Percentiles rank a stretch among this genome's conserved stretches.
phyloP scores from a whole-genome alignment of 345 rosid genomes.

The Syzygium grande region DNA sequence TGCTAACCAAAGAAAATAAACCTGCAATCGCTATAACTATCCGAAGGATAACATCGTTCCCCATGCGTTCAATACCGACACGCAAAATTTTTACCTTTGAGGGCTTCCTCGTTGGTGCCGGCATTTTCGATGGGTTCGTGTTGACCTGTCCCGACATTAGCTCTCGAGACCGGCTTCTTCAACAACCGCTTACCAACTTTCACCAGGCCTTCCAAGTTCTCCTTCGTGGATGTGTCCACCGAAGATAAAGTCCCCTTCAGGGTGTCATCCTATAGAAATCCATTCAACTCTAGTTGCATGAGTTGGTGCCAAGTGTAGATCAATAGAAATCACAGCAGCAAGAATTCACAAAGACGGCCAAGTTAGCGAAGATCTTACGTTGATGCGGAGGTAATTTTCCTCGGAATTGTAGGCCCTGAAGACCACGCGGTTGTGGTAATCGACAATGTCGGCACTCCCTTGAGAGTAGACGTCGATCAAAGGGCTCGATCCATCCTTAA shows the following conservation, averaged over 20 bases:
- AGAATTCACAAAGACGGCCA: not conserved
- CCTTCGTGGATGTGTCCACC: slow-evolving; percentile 33
- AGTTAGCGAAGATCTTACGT: slow-evolving; percentile 23
- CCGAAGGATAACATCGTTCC: not conserved
- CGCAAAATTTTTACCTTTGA: slow-evolving; percentile 22
- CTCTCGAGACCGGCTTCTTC: slow-evolving; percentile 24
- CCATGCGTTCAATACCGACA: not conserved
- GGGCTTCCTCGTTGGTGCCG: slow-evolving; percentile 45
- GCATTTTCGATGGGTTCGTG: slow-evolving; percentile 37
- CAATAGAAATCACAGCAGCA: not conserved
- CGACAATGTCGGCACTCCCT: slow-evolving; percentile 49
- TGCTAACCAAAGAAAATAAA: not conserved
- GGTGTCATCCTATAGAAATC: slow-evolving; percentile 29
- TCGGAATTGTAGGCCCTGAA: slow-evolving; percentile 50
- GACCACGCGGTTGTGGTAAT: slow-evolving; percentile 40
- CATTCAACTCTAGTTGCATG: not conserved
- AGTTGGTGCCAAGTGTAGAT: not conserved
- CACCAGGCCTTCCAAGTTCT: slow-evolving; percentile 43
- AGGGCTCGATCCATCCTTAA: slow-evolving; percentile 38
- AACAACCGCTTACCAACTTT: slow-evolving; percentile 35
- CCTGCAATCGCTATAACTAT: not conserved
- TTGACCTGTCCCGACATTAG: slow-evolving; percentile 38
- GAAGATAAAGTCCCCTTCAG: slow-evolving; percentile 33
- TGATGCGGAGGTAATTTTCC: slow-evolving; percentile 54
- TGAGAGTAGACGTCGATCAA: slow-evolving; percentile 35